These are phyloP conservation scores for Pseudocercospora fuligena DNA, from an alignment of 2,329 filamentous ascomycete species.

Conservation along the genomic window DNA sequence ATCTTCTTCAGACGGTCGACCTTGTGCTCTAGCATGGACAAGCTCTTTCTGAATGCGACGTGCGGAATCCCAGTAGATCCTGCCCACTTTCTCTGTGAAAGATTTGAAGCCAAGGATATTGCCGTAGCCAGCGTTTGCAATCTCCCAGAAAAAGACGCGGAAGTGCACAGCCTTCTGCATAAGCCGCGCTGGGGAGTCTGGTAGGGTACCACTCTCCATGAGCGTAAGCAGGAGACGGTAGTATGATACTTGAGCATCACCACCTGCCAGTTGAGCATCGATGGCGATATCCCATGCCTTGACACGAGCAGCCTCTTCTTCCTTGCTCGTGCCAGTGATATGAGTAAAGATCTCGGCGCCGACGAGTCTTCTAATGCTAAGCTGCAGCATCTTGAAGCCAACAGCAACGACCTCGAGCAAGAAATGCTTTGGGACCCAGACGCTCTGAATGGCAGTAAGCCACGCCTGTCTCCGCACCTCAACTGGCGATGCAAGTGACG, in stretches of 20 bases:
- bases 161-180: slow-evolving; percentile 94
- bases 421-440: slow-evolving; percentile 89
- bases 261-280: slow-evolving; percentile 89
- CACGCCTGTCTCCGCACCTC: slow-evolving; percentile 86
- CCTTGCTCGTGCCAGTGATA: slow-evolving; percentile 78
- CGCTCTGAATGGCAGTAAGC: slow-evolving; percentile 89
- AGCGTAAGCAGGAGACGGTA: slow-evolving; percentile 84
- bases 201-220: slow-evolving; percentile 84
- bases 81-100: slow-evolving; percentile 73
- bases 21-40: slow-evolving; percentile 33
- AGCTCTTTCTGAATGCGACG: slow-evolving; percentile 62
- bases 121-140: slow-evolving; percentile 68
- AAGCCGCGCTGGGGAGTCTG: slow-evolving; percentile 77
- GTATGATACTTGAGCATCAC: slow-evolving; percentile 86
- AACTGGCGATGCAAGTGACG: slow-evolving; percentile 79
- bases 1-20: slow-evolving; percentile 44
- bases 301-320: slow-evolving; percentile 82
- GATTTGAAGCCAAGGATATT: slow-evolving; percentile 68
- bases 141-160: slow-evolving; percentile 84
- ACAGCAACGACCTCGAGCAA: slow-evolving; percentile 83
- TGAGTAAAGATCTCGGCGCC: slow-evolving; percentile 77
- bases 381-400: slow-evolving; percentile 78
- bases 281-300: slow-evolving; percentile 94
- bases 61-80: slow-evolving; percentile 80
- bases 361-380: slow-evolving; percentile 77